phyloP scores from a whole-genome alignment of 2,329 filamentous ascomycete genomes.

The Aspergillaceae sp. region DNA sequence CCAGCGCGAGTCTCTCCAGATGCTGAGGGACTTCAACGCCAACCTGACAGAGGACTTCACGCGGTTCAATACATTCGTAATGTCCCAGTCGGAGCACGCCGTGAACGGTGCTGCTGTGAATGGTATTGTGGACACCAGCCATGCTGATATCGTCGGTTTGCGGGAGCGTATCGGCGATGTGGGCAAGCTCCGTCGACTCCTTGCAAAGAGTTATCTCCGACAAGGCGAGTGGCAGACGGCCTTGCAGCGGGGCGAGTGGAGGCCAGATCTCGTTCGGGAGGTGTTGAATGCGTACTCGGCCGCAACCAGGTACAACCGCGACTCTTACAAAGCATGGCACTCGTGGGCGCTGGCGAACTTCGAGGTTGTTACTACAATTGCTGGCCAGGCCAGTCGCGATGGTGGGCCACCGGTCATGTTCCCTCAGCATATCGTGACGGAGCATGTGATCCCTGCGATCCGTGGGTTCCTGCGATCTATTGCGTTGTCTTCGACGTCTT shows the following conservation, averaged over 20 bases:
- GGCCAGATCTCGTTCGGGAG: conserved; percentile 73
- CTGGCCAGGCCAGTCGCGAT: conserved; percentile 56
- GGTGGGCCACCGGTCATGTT: conserved; percentile 39
- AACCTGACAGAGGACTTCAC: conserved; percentile 52
- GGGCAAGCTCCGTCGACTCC: conserved; percentile 56
- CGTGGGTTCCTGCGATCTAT: conserved; percentile 98
- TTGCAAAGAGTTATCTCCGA: conserved; percentile 92
- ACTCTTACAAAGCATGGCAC: conserved; percentile 99
- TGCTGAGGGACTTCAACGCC: conserved; percentile 54
- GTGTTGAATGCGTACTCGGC: conserved; percentile 85
- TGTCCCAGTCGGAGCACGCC: conserved; percentile 30
- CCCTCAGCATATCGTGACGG: conserved; percentile 62
- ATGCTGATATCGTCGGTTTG: conserved; percentile 30
- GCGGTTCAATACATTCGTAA: conserved; percentile 34
- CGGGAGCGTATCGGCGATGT: conserved; percentile 40
- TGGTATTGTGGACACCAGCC: conserved; percentile 34
- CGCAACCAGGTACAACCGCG: conserved; percentile 86
- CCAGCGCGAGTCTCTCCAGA: conserved; percentile 54
- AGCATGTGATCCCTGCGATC: conserved; percentile 90
- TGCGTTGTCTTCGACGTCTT: conserved; percentile 79
- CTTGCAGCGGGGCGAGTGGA: conserved; percentile 81
- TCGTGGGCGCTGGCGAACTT: conserved; percentile 98
- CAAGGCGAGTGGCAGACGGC: conserved; percentile 93
- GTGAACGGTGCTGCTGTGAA: conserved; percentile 39
- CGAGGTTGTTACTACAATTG: conserved; percentile 82